A percentile compares a stretch with the other conserved stretches of the same genome.
These are phyloP conservation scores for Populus nigra DNA, from an alignment of 345 rosid genomes.

Conservation along the genomic window DNA sequence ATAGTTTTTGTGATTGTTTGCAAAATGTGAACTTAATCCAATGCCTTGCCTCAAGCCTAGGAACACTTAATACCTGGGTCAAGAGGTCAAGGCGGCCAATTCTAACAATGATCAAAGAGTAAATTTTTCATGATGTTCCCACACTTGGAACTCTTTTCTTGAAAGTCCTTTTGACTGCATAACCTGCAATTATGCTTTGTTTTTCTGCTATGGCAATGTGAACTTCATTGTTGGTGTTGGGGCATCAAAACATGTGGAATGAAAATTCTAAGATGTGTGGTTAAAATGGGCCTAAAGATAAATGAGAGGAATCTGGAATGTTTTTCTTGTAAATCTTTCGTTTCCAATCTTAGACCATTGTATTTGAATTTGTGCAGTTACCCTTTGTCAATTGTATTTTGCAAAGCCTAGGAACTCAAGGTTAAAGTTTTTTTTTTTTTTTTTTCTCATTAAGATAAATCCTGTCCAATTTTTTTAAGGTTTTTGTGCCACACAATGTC, in stretches of 20 bases:
- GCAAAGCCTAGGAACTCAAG: neutral
- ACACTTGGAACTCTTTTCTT: neutral
- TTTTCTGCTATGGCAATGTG: neutral
- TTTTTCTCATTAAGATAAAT: neutral
- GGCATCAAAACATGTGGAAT: neutral
- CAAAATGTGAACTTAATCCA: neutral
- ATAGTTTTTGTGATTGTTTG: neutral
- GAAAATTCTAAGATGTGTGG: neutral
- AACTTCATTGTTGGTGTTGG: neutral
- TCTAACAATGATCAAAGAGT: neutral
- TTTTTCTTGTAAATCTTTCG: neutral
- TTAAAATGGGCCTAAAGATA: neutral
- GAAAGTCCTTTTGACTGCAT: neutral
- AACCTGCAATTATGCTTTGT: neutral
- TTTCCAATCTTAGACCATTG: neutral
- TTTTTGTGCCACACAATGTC: neutral
- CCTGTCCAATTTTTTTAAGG: neutral
- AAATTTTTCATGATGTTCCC: neutral
- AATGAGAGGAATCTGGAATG: neutral
- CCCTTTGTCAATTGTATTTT: neutral
- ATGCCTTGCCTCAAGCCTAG: neutral
- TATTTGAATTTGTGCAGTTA: neutral
- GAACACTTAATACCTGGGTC: neutral
- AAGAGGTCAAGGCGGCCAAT: neutral
- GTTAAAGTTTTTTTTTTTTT: too few relatives aligned